Evolutionary conservation across 352 stramenopile species (phyloP), one percentile per base, ranked within the genome.

Genomic region (Pythium scleroteichum): DNA sequence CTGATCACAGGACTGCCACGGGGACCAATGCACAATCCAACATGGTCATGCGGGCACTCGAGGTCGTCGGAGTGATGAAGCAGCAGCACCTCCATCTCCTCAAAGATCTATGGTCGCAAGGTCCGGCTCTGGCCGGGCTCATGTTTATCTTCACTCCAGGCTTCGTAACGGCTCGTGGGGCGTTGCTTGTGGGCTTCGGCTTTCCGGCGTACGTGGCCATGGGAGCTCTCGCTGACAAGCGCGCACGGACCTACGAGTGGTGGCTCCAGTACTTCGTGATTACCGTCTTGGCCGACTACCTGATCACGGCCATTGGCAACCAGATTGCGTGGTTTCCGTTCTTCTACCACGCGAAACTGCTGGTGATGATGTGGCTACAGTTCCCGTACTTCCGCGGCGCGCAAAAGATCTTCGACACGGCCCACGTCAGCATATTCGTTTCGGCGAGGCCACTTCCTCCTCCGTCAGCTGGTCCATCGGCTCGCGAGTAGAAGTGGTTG

Each of bases 341-440:
- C 23, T 95, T 92, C 65, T 93, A 90, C 59, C 88, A 96, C 64
- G 66, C 51, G n/a, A 94, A 95, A 71, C 53, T 96, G 60, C 54
- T 92, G 22, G 61, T 83, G 35, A 81, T 94, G 69, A 79, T 96
- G 70, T 96, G 85, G 84, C 85, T 96, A 13, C 88, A 96, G 68
- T 94, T 96, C 62, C 88, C 88, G 35, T 96, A 96, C 71, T 96
- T 96, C 58, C 85, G 86, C 39, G 88, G 88, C 14, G 87, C 85
- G 0, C 72, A 94, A 54, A 72, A 69, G 41, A 84, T 96, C 59
- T 96, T 96, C 50, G 87, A 96, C 58, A 52, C 68, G 13, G 69
- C 57, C 38, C 91, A 95, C 52, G 67, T 73, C 29, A 95, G 80
- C 26, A 70, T 95, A 14, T 95, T 95, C 57, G 73, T 94, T 51